Evolutionary conservation across 176 grass and related monocot genomes (phyloP).

Genomic region (Eragrostis curvula): DNA sequence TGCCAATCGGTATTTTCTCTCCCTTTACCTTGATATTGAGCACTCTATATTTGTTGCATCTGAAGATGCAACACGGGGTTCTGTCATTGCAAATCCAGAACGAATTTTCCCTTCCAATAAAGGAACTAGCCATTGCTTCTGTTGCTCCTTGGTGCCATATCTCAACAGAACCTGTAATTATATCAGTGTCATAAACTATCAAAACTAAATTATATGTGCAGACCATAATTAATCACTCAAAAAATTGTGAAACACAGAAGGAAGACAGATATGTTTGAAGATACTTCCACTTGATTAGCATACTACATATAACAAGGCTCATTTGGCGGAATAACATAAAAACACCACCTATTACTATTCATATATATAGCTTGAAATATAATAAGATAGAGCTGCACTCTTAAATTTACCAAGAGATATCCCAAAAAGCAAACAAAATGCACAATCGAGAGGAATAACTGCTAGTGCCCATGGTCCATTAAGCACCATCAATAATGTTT

Average conservation of each 20-base stretch:
- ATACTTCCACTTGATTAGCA: neutral
- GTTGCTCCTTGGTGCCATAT: constrained; percentile 93
- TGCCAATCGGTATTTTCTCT: constrained; percentile 20
- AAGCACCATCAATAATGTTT: neutral
- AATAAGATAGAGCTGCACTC: neutral
- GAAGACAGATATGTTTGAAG: constrained; percentile 4
- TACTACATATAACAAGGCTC: neutral
- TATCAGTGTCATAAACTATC: constrained; percentile 2
- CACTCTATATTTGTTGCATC: constrained; percentile 99
- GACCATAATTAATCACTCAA: neutral
- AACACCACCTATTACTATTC: neutral
- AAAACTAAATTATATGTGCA: neutral
- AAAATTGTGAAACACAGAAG: neutral
- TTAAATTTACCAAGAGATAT: neutral
- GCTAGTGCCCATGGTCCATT: neutral
- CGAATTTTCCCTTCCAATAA: constrained; percentile 88
- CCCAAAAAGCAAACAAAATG: neutral
- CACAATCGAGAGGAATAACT: neutral
- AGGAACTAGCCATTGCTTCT: constrained; percentile 83
- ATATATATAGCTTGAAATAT: neutral
- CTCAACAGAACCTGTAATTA: constrained; percentile 85
- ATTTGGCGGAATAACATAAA: constrained; percentile 7
- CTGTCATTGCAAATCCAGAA: constrained; percentile 99
- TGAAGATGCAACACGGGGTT: constrained; percentile 98
- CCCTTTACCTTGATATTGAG: constrained; percentile 76